phyloP scores from a whole-genome alignment of 441 rosid genomes.

The Gossypium davidsonii region DNA sequence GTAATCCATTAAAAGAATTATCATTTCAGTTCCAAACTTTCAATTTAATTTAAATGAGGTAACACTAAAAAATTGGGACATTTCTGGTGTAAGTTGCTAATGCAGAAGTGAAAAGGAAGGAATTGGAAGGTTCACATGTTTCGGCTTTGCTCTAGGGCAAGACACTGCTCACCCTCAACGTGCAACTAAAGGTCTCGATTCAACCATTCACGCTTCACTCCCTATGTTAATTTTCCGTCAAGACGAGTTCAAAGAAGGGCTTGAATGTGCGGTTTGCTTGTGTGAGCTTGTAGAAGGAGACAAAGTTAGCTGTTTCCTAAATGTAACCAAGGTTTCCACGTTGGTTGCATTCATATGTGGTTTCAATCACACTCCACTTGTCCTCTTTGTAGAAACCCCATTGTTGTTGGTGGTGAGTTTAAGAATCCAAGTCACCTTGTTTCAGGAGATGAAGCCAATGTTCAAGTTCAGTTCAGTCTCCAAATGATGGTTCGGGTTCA shows the following conservation, averaged over 20 bases:
- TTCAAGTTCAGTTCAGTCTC: constrained; percentile 23
- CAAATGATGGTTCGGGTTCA: constrained; percentile 24
- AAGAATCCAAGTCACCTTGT: constrained; percentile 14
- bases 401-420: constrained; percentile 22
- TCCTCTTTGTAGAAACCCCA: constrained; percentile 53
- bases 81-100: no score
- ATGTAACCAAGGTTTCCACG: constrained; percentile 56
- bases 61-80: no score
- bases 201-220: constrained; percentile 40
- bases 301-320: constrained; percentile 40
- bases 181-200: constrained; percentile 39
- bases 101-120: no score
- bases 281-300: constrained; percentile 53
- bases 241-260: constrained; percentile 50
- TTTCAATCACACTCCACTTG: constrained; percentile 61
- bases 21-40: no score
- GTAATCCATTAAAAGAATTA: no score
- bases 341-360: constrained; percentile 74
- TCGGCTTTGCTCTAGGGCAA: constrained; percentile 50
- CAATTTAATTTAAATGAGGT: no score
- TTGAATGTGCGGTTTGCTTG: constrained; percentile 67
- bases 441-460: constrained; percentile 16
- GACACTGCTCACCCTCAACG: constrained; percentile 24
- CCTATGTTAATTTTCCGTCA: constrained; percentile 38
- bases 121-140: constrained; percentile 8